These are phyloP conservation scores for Cladosporium phlei DNA, from an alignment of 2,329 filamentous ascomycete species.

Conservation along the genomic window DNA sequence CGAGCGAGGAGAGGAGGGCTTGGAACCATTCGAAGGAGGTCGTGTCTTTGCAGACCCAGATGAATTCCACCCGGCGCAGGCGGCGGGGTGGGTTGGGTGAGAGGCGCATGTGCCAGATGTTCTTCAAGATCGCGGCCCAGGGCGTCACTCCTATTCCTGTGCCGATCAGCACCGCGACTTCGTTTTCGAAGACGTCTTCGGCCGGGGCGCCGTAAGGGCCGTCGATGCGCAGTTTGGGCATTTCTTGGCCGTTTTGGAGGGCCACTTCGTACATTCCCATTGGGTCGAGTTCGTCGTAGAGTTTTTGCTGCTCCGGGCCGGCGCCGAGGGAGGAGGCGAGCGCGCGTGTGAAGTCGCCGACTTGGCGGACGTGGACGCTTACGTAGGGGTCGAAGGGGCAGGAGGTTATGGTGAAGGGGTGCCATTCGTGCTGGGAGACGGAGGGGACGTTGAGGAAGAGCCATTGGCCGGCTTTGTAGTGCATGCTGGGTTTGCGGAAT, in stretches of 20 bases:
- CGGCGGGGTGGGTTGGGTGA: conserved; percentile 83
- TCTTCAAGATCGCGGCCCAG: conserved; percentile 86
- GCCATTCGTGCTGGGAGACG: conserved; percentile 88
- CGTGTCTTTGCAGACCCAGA: conserved; percentile 97
- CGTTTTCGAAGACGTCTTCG: conserved; percentile 93
- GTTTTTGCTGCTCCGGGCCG: conserved; percentile 76
- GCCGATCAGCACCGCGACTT: conserved; percentile 79
- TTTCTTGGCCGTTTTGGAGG: conserved; percentile 83
- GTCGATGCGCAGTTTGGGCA: conserved; percentile 86
- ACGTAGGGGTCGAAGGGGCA: conserved; percentile 95
- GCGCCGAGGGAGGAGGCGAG: conserved; percentile 95
- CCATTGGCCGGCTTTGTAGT: conserved; percentile 98
- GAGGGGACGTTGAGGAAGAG: conserved; percentile 91
- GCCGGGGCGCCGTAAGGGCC: conserved; percentile 95
- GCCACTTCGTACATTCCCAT: conserved; percentile 98
- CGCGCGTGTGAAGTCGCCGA: conserved; percentile 91
- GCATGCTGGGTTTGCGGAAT: conserved; percentile 93
- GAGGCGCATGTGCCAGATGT: conserved; percentile 94
- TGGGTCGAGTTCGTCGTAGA: conserved; percentile 85
- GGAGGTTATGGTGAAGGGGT: conserved; percentile 98
- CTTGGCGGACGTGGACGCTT: conserved; percentile 90
- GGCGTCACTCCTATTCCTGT: conserved; percentile 85
- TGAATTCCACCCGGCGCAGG: conserved; percentile 92
- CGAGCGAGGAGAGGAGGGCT: conserved; percentile 81
- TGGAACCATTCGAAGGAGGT: conserved; percentile 99